Evolutionary conservation across 2,329 filamentous ascomycete species (phyloP), one percentile per base, ranked within the genome.

Genomic region (Penicillium sp.): DNA sequence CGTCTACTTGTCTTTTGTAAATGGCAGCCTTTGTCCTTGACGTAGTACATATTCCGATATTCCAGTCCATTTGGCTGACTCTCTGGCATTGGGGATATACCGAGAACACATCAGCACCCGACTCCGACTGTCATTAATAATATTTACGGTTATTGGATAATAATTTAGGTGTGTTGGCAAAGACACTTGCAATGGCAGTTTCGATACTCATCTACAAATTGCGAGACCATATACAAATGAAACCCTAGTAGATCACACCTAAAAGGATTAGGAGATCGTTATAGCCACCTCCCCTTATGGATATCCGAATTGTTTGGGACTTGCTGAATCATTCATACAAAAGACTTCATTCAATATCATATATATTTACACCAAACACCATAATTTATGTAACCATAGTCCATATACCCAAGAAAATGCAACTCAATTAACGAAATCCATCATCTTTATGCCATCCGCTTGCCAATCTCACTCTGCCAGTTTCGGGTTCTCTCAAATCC

Each of bases 391-490:
- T 48, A 12, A 35, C 19, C 13, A 23, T 35, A 23, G 7, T 17
- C 15, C 31, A 25, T n/a, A 25, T 35, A 36, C 1, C 13, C 29
- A 35, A 48, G 15, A n/a, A 48, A 36, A 33, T 42, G n/a, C 45
- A 45, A 39, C 17, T 10, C 31, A 48, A 36, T 31, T 33, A 43
- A 44, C 17, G 27, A 23, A 50, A 47, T 35, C 17, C 38, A 45
- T 35, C 8, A 0, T 52, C 51, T 53, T 38, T 54, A 52, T 13
- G 75, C 75, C 88, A 91, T 91, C 15, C 81, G 81, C 82, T 91
- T 92, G 38, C 90, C 90, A 82, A 96, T 96, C 78, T 96, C 89
- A 70, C 89, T 92, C 75, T 87, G 78, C 91, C 92, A 96, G 31
- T 86, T 84, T 62, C 85, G 82, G 1, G 89, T 89, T 61, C 89